These are phyloP conservation scores for Chiua sp. DNA, from an alignment of 1,284 basidiomycete species.

Conservation along the genomic window DNA sequence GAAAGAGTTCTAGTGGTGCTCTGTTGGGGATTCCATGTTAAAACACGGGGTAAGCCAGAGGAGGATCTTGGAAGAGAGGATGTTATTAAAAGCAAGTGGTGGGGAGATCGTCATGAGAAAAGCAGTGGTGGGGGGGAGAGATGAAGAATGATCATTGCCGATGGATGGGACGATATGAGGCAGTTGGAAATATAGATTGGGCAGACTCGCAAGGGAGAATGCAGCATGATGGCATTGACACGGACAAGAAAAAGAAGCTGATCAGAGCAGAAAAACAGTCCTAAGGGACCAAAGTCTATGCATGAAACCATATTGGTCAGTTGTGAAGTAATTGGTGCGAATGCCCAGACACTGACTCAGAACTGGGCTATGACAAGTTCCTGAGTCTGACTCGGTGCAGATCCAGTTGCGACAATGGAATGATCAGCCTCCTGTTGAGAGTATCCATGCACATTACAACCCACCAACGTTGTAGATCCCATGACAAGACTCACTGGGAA, in stretches of 20 bases:
- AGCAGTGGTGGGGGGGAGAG: conserved; percentile 29
- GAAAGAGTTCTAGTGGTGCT: conserved; percentile 49
- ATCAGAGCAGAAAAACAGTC: conserved; percentile 20
- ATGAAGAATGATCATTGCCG: conserved; percentile 34
- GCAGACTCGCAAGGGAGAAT: conserved; percentile 31
- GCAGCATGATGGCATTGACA: conserved; percentile 39
- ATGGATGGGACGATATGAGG: conserved; percentile 15
- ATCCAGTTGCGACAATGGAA: conserved; percentile 32
- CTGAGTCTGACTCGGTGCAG: conserved; percentile 31
- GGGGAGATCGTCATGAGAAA: conserved; percentile 25
- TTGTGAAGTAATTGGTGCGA: conserved; percentile 36
- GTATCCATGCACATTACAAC: conserved; percentile 6
- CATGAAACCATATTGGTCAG: conserved; percentile 40
- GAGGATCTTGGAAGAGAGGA: conserved; percentile 13
- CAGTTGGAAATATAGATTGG: conserved; percentile 39
- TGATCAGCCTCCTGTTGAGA: conserved; percentile 15
- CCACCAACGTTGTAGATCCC: conserved; percentile 14
- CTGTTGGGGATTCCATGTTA: conserved; percentile 51
- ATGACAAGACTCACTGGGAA: conserved; percentile 23
- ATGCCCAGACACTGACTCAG: conserved; percentile 40
- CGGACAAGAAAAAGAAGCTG: conserved; percentile 36
- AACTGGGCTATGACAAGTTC: conserved; percentile 26
- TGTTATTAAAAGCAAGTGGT: conserved; percentile 31
- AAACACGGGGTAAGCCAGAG: conserved; percentile 20
- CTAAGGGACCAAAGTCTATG: conserved; percentile 39